Base-by-base conservation (phyloP, 2,329 filamentous ascomycete genomes). In the Purpureocillium takamizusanense region DNA sequence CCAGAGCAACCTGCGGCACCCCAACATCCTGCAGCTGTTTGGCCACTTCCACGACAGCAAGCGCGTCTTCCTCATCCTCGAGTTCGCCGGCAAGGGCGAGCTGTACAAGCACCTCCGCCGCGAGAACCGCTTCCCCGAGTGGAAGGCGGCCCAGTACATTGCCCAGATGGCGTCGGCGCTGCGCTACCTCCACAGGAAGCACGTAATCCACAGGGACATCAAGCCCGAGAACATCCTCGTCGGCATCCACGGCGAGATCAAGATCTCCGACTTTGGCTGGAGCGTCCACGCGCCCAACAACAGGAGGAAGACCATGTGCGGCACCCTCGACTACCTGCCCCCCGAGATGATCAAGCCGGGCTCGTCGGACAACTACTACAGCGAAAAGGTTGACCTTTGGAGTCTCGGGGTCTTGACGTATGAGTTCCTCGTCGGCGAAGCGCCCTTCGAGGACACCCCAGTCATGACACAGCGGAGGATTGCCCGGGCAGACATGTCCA, bases 231-330 rank as follows among this genome's bases (percentile, higher is more conserved):
- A 61, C 30, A 57, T 62, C 15, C 46, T 61, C 6, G 48, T 61
- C 1, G 90, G 90, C 12, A 88, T 97, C 43, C 90, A 97, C 57
- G 92, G 89, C 48, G 92, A 98, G 69, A 89, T 98, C 67, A 98
- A 98, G 65, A 89, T 98, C 55, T 94, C 87, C 4, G 92, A 98
- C 62, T 98, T 97, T 55, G 90, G 92, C 36, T 98, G 92, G 92
- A 94, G 86, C 58, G 92, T 97, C 4, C 92, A 98, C 62, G 92
- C 92, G 5, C 92, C 92, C 21, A 95, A 94, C 63, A 94, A 90
- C 66, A 73, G 92, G 50, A 76, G 92, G 45, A 83, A 89, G 55
- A 98, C 92, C 40, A 89, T 97, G 78, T 98, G 92, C 60, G 92
- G 92, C 46, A 98, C 92, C 14, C 77, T 97, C 31, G 92, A 98